A percentile compares a stretch with the other conserved stretches of the same genome.
Conservation (phyloP, 305 asterid genomes). For the Stenogyne calaminthoides region DNA sequence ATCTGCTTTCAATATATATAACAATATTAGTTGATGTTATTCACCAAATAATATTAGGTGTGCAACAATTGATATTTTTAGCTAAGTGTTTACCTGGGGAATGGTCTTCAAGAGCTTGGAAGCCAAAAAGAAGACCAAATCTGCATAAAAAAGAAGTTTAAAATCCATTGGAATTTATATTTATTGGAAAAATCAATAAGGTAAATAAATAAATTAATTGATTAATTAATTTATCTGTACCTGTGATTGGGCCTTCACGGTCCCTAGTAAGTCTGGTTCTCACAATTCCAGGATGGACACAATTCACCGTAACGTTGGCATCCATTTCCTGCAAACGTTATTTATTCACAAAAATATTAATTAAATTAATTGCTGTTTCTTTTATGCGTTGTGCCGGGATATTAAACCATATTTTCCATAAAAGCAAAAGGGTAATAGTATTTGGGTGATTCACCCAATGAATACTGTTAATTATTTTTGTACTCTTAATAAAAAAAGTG, state of each 20-base stretch:
- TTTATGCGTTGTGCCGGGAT: neutral
- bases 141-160: slow-evolving; percentile 32
- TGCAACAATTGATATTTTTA: no score
- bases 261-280: slow-evolving; percentile 88
- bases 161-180: neutral
- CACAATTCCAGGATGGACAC: slow-evolving; percentile 95
- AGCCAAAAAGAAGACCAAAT: slow-evolving; percentile 80
- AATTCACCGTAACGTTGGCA: slow-evolving; percentile 82
- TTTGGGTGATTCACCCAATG: no score
- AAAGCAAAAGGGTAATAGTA: no score
- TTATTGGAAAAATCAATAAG: neutral
- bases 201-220: neutral
- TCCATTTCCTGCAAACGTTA: slow-evolving; percentile 63
- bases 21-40: no score
- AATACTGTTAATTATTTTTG: no score
- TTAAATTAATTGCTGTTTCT: neutral
- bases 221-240: no score
- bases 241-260: slow-evolving; percentile 81
- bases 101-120: slow-evolving; percentile 86
- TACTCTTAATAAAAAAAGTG: no score
- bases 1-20: no score
- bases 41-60: no score
- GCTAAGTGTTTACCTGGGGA: slow-evolving; percentile 77
- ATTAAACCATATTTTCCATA: no score
- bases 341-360: neutral